These are phyloP conservation scores for Piper betle DNA, from an alignment of 164 flowering plant species.

Conservation along the genomic window DNA sequence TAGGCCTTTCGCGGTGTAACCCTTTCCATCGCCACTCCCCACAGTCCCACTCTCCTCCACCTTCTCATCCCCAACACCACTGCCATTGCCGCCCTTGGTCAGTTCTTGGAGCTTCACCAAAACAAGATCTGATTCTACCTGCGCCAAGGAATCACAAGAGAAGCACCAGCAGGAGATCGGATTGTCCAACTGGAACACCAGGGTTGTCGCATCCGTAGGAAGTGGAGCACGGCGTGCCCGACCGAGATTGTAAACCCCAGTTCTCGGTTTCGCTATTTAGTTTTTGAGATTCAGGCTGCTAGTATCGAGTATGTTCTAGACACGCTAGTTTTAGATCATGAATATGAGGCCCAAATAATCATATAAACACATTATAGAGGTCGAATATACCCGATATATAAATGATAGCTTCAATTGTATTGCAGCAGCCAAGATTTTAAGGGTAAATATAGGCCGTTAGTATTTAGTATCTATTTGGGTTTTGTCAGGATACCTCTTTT, in stretches of 20 bases:
- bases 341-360: too few relatives aligned
- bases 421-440: too few relatives aligned
- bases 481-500: too few relatives aligned
- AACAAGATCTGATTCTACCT: constrained; percentile 24
- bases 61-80: constrained; percentile 24
- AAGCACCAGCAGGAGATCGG: constrained; percentile 81
- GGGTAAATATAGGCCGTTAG: too few relatives aligned
- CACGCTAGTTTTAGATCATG: too few relatives aligned
- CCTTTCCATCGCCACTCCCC: constrained; percentile 16
- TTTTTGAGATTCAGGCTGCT: too few relatives aligned
- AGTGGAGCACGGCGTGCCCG: constrained; percentile 70
- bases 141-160: constrained; percentile 41
- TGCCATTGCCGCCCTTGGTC: constrained; percentile 48
- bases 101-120: constrained; percentile 41
- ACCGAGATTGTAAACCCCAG: too few relatives aligned
- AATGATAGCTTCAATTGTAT: too few relatives aligned
- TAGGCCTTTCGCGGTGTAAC: constrained; percentile 56
- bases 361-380: too few relatives aligned
- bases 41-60: constrained; percentile 17
- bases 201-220: constrained; percentile 45
- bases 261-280: constrained; percentile 38
- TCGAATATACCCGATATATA: too few relatives aligned
- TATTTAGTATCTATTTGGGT: too few relatives aligned
- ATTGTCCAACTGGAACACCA: constrained; percentile 54
- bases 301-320: too few relatives aligned